Evolutionary conservation across 2,329 filamentous ascomycete genomes (phyloP).

Genomic region (Malbranchea cinnamomea): DNA sequence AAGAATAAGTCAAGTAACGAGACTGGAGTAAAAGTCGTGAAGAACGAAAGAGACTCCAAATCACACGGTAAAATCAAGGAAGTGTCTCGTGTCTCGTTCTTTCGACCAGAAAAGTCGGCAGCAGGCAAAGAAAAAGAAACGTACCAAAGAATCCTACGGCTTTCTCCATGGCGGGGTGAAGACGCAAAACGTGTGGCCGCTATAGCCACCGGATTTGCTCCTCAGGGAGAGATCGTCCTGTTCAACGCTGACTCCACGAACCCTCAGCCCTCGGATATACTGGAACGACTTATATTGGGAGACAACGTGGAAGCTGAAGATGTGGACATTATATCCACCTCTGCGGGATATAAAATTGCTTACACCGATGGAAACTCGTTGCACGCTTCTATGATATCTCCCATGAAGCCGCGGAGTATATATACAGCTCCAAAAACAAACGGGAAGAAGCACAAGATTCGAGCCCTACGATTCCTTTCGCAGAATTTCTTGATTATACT

Average conservation of each 20-base stretch:
- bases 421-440: constrained; percentile 15
- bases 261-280: constrained; percentile 36
- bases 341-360: constrained; percentile 47
- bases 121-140: constrained; percentile 36
- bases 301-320: constrained; percentile 38
- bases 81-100: constrained; percentile 38
- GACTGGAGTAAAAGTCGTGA: constrained; percentile 9
- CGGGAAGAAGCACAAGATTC: constrained; percentile 34
- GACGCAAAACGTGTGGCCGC: constrained; percentile 54
- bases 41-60: constrained; percentile 22
- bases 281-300: constrained; percentile 37
- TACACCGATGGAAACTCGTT: constrained; percentile 69
- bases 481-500: constrained; percentile 39
- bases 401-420: constrained; percentile 17
- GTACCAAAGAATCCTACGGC: constrained; percentile 43
- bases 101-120: constrained; percentile 24
- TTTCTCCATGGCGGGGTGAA: constrained; percentile 40
- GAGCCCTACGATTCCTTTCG: constrained; percentile 41
- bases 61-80: constrained; percentile 12
- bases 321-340: constrained; percentile 25
- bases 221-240: constrained; percentile 61
- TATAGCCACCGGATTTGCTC: constrained; percentile 62
- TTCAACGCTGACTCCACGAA: constrained; percentile 51
- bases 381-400: constrained; percentile 42
- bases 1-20: constrained; percentile 21